Evolutionary conservation across 805 yeast genomes (phyloP), one percentile per base, ranked within the genome.

Genomic region (Sugiyamaella americana): DNA sequence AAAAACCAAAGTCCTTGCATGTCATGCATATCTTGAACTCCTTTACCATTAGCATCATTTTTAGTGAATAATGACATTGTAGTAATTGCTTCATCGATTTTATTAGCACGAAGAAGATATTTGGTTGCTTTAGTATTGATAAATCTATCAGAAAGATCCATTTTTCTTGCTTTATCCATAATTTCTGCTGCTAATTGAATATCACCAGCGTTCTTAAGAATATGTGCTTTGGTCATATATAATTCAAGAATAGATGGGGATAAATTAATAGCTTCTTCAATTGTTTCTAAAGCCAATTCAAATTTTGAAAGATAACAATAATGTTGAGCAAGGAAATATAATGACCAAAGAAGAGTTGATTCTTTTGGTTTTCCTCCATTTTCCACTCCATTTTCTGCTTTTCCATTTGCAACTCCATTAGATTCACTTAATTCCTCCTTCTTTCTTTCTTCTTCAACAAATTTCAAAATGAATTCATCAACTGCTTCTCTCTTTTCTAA

Each of bases 1-100:
- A 93, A 67, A 51, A 87, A 87, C 95, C 97, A 88, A 43, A 81
- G 76, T n/a, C 84, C 89, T 67, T 93, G 97, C 82, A 93, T 84
- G 26, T 76, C 73, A 59, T 86, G 94, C 57, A 91, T 71, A 61
- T 93, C 97, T 55, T 79, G 80, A 39, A 91, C 77, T 4, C 96
- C 97, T 56, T 84, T 85, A n/a, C 77, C 76, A 2, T 79, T 72
- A n/a, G 76, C 79, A 39, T 86, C 95, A 55, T 85, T 87, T 59
- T 83, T 83, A 17, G 97, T 87, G 71, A 93, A 93, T 48, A 87
- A 65, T 2, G 91, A 79, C 16, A 86, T 82, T 23, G 78, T 68
- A 44, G 78, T 80, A 44, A 84, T 74, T 1, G 96, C 97, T 51
- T 80, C 77, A 23, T 84, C 84, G 19, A 86, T 70, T 49, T 76